Conservation (phyloP, 176 grass and related monocot genomes). For the Pontederia crassipes region DNA sequence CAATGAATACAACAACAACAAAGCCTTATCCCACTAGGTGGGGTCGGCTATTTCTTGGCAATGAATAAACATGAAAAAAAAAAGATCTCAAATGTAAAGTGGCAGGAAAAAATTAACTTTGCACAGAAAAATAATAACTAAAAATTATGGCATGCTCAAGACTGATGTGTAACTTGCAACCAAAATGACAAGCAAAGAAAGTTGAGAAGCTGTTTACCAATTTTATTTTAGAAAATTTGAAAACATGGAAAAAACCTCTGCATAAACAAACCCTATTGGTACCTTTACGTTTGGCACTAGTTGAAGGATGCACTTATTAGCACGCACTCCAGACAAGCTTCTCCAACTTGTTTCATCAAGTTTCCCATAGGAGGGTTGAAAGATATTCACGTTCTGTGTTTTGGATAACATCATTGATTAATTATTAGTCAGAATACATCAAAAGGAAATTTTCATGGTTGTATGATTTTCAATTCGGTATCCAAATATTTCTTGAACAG, state of each 20-base stretch:
- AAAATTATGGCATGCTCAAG: too few species aligned
- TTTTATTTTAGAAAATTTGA: background rate
- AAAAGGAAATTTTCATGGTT: background rate
- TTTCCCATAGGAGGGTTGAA: conserved; percentile 19
- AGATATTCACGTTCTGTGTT: conserved; percentile 43
- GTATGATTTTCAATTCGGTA: too few species aligned
- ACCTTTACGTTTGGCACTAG: conserved; percentile 57
- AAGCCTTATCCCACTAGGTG: too few species aligned
- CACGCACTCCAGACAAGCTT: conserved; percentile 61
- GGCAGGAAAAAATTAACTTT: too few species aligned
- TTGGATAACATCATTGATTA: background rate
- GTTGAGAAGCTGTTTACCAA: background rate
- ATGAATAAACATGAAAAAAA: too few species aligned
- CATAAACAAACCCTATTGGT: background rate
- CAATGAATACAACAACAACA: too few species aligned
- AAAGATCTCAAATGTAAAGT: too few species aligned
- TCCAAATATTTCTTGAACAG: too few species aligned
- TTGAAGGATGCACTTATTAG: conserved; percentile 53
- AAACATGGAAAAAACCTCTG: background rate
- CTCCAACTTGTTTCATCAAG: conserved; percentile 45
- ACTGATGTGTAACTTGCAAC: too few species aligned
- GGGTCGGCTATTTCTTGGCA: too few species aligned
- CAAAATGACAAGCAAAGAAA: background rate
- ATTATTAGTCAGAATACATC: background rate
- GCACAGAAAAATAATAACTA: too few species aligned